Conservation (phyloP, 176 grass and related monocot species). For the Zoysia pacifica region DNA sequence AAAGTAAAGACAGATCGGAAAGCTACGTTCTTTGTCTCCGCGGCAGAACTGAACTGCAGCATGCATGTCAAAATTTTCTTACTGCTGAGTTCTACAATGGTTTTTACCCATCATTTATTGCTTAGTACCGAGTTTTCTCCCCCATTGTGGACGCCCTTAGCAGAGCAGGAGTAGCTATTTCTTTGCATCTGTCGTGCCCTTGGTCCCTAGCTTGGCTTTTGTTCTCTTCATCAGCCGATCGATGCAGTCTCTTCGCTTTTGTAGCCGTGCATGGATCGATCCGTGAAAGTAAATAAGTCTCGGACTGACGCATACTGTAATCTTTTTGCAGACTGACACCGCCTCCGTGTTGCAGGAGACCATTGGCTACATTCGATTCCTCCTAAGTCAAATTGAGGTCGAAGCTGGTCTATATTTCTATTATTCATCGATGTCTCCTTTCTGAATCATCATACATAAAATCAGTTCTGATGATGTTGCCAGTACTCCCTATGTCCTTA, state of each 20-base stretch:
- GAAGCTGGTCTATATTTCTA: background rate
- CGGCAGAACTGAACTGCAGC: background rate
- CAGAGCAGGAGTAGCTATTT: background rate
- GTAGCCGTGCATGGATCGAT: slow-evolving; percentile 1
- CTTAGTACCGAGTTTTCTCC: no score
- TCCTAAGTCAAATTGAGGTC: slow-evolving; percentile 77
- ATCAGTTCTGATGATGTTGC: background rate
- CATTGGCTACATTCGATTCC: slow-evolving; percentile 82
- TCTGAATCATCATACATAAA: no score
- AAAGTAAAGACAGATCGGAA: no score
- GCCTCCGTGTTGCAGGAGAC: slow-evolving; percentile 86
- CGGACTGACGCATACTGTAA: slow-evolving; percentile 40
- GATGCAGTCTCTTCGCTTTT: slow-evolving; percentile 12
- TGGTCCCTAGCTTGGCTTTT: background rate
- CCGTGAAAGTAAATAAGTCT: slow-evolving; percentile 40
- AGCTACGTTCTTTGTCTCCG: background rate
- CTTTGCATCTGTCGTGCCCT: background rate
- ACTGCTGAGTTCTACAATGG: no score
- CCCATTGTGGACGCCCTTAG: no score
- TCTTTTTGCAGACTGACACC: slow-evolving; percentile 75
- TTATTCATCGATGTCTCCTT: no score
- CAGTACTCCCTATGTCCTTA: no score
- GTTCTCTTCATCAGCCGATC: slow-evolving; percentile 12
- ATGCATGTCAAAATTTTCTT: background rate
- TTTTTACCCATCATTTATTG: no score